Evolutionary conservation across 352 stramenopile genomes (phyloP).

Genomic region (Aphanomyces invadans): DNA sequence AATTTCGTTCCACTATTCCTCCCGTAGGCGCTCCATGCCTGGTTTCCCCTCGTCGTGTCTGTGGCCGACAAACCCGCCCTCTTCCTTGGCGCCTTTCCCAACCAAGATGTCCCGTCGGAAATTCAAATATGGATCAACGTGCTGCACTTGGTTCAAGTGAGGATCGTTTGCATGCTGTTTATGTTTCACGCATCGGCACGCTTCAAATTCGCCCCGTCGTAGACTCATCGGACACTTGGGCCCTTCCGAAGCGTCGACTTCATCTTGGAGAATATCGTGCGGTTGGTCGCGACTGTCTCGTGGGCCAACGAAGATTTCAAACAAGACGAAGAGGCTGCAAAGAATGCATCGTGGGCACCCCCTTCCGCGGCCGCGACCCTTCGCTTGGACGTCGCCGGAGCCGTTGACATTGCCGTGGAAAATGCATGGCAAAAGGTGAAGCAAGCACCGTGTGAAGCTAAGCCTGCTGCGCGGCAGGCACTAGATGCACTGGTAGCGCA

Average conservation of each 20-base stretch:
- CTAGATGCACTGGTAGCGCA: slow-evolving; percentile 43
- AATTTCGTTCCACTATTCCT: slow-evolving; percentile 2
- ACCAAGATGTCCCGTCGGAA: slow-evolving; percentile 50
- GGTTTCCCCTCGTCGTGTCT: slow-evolving; percentile 54
- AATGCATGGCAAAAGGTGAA: slow-evolving; percentile 44
- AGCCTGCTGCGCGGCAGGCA: slow-evolving; percentile 31
- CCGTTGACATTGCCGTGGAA: slow-evolving; percentile 64
- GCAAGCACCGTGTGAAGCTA: slow-evolving; percentile 18
- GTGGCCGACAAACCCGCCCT: slow-evolving; percentile 28
- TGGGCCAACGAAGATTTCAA: slow-evolving; percentile 25
- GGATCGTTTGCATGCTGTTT: background rate
- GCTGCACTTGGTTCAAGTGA: slow-evolving; percentile 66
- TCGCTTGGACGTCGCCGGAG: slow-evolving; percentile 43
- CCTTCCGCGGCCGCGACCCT: background rate
- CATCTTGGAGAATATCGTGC: slow-evolving; percentile 30
- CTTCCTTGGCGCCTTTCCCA: slow-evolving; percentile 39
- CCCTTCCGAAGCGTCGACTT: slow-evolving; percentile 5
- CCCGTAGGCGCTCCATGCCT: slow-evolving; percentile 60
- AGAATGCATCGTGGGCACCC: background rate
- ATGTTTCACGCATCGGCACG: too few relatives aligned
- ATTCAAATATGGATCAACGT: slow-evolving; percentile 69
- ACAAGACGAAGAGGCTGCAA: slow-evolving; percentile 21
- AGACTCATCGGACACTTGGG: background rate
- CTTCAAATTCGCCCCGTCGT: background rate
- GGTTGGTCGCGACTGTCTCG: slow-evolving; percentile 31